Percentiles rank a stretch among this genome's conserved stretches.
Conservation (phyloP, 495 filamentous ascomycete species). For the Aspergillus wentii region DNA sequence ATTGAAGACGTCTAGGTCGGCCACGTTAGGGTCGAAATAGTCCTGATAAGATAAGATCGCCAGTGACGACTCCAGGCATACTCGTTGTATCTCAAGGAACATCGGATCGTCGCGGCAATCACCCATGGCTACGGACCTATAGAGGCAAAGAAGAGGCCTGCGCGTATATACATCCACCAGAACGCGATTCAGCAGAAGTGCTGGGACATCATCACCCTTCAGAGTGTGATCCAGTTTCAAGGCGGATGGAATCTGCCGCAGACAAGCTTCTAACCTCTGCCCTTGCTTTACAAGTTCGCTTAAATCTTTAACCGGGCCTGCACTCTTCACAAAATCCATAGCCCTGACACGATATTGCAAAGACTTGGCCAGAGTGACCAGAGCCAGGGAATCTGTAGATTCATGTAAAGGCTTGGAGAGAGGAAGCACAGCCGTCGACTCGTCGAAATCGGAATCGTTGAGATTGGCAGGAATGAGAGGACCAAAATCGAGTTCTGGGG, state of each 20-base stretch:
- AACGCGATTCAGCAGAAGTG: conserved; percentile 9
- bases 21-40: conserved; percentile 19
- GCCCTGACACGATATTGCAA: conserved; percentile 13
- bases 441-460: conserved; percentile 37
- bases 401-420: conserved; percentile 17
- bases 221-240: conserved; percentile 6
- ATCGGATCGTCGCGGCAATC: neutral
- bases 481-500: conserved; percentile 21
- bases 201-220: neutral
- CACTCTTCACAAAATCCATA: conserved; percentile 8
- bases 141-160: conserved; percentile 20
- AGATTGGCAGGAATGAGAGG: conserved; percentile 26
- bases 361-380: conserved; percentile 12
- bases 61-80: conserved; percentile 16
- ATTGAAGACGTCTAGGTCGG: conserved; percentile 11
- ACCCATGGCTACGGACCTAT: conserved; percentile 9
- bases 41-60: conserved; percentile 21
- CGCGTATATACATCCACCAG: conserved; percentile 18
- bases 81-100: conserved; percentile 9
- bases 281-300: conserved; percentile 10
- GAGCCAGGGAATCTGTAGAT: conserved; percentile 17
- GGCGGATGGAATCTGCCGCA: conserved; percentile 4
- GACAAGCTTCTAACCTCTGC: conserved; percentile 8
- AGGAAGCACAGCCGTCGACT: conserved; percentile 25
- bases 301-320: conserved; percentile 4